Evolutionary conservation across 768 basidiomycete species (phyloP), one percentile per base, ranked within the genome.

Genomic region (Mycena rosella): DNA sequence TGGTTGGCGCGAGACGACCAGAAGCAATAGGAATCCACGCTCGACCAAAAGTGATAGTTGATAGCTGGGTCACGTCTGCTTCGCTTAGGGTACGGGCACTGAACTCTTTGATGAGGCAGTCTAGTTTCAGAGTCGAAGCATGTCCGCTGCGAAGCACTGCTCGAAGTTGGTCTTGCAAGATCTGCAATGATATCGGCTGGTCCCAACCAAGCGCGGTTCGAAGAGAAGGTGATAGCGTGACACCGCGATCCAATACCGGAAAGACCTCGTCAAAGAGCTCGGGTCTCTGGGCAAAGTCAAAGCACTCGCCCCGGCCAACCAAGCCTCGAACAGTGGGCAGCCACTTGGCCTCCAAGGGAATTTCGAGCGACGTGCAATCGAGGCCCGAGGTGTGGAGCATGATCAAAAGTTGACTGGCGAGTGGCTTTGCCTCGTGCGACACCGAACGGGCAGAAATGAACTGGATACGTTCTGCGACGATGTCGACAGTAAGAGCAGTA

Each of bases 211-310:
- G 74, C 3, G 74, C 74, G 2, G 53, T 57, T 13, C 72, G 77
- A 29, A 86, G 67, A 0, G 79, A 75, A 7, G 71, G 45, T 1
- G 79, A 75, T 18, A 82, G 58, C 9, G 49, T 63, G 15, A 78
- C 58, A 20, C 47, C 26, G 9, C 66, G 36, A 29, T 78, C 76
- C 49, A 85, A 72, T 1, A 78, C 70, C 1, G 76, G 68, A 34
- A 86, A 70, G 3, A 86, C 82, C 36, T 76, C 68, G 60, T 86
- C 82, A 60, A 83, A 85, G 3, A 86, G 76, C 44, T 72, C 60
- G 30, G 40, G 61, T 14, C 65, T 73, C 54, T 68, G 71, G 18
- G 53, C 74, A n/a, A 73, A 73, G 44, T 80, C 79, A 22, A 75
- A 74, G 67, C 83, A 83, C 17, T 74, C 63, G 0, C 54, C 63